Conservation (phyloP, 768 basidiomycete genomes). For the Paxillus ammoniavirescens region DNA sequence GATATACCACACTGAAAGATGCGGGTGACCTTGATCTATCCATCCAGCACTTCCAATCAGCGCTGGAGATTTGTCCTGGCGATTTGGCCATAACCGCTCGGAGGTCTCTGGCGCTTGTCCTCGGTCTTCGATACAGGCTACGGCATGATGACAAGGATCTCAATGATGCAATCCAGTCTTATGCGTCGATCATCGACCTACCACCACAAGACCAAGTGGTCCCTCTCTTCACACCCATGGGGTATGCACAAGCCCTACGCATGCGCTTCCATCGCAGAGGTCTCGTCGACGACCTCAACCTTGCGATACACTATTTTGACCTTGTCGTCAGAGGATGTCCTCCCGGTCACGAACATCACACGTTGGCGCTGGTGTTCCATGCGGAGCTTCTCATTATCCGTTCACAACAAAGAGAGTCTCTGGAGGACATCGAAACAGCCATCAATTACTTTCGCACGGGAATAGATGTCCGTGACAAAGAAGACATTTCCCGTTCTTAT, state of each 20-base stretch:
- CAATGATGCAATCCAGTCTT: constrained; percentile 7
- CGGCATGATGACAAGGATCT: constrained; percentile 15
- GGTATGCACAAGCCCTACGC: constrained; percentile 4
- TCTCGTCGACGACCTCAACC: constrained; percentile 10
- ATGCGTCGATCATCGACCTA: constrained; percentile 9
- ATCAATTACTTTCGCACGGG: constrained; percentile 8
- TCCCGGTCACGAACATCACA: constrained; percentile 4
- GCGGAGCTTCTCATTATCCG: constrained; percentile 12
- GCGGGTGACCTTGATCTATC: constrained; percentile 20
- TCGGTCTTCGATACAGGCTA: constrained; percentile 9
- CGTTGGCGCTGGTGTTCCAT: background rate
- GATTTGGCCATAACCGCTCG: constrained; percentile 4
- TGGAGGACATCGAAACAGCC: constrained; percentile 16
- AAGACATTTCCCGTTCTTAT: background rate
- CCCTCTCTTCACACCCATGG: constrained; percentile 1
- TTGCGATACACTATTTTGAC: constrained; percentile 10
- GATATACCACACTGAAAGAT: constrained; percentile 11
- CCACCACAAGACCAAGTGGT: constrained; percentile 1
- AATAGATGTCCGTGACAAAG: constrained; percentile 5
- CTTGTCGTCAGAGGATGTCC: constrained; percentile 4
- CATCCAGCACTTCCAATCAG: constrained; percentile 7
- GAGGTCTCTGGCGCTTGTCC: constrained; percentile 5
- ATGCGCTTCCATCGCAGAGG: constrained; percentile 10
- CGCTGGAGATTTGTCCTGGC: constrained; percentile 5
- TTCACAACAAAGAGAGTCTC: constrained; percentile 9